Evolutionary conservation across 805 yeast species (phyloP).

Genomic region (Wickerhamiella parazyma): DNA sequence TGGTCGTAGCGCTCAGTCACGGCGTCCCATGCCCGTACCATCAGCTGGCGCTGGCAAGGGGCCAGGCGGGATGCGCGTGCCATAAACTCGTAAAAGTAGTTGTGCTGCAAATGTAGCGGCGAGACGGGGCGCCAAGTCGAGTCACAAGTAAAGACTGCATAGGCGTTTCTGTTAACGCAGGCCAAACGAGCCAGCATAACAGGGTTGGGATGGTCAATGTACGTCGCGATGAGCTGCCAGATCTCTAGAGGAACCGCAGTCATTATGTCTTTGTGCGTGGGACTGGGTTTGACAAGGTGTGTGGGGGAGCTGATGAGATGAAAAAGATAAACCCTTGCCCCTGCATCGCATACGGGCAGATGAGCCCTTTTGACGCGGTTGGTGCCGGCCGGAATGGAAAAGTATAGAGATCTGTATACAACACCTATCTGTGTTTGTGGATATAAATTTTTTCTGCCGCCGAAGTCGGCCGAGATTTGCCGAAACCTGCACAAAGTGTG

Average conservation of each 20-base stretch:
- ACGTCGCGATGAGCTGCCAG: conserved; percentile 1
- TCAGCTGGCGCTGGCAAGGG: not conserved
- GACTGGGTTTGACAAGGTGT: too few species aligned
- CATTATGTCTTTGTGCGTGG: not conserved
- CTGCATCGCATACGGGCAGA: not conserved
- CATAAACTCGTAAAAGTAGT: not conserved
- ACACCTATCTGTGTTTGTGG: too few species aligned
- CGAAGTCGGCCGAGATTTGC: too few species aligned
- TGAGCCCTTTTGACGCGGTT: too few species aligned
- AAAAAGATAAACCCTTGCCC: not conserved
- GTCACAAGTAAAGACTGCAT: conserved; percentile 3
- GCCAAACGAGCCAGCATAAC: conserved; percentile 1
- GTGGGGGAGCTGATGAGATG: not conserved
- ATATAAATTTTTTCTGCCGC: too few species aligned
- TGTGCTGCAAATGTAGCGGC: not conserved
- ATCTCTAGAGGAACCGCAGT: conserved; percentile 2
- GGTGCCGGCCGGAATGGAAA: too few species aligned
- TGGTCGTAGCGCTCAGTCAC: conserved; percentile 2
- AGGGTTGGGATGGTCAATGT: conserved; percentile 3
- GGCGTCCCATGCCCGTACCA: conserved; percentile 1
- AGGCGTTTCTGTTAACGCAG: not conserved
- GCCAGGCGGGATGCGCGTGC: not conserved
- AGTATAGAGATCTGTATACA: too few species aligned
- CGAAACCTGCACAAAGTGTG: too few species aligned
- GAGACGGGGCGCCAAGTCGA: not conserved